Evolutionary conservation across 345 rosid species (phyloP).

Genomic region (Gynandropsis gynandra): DNA sequence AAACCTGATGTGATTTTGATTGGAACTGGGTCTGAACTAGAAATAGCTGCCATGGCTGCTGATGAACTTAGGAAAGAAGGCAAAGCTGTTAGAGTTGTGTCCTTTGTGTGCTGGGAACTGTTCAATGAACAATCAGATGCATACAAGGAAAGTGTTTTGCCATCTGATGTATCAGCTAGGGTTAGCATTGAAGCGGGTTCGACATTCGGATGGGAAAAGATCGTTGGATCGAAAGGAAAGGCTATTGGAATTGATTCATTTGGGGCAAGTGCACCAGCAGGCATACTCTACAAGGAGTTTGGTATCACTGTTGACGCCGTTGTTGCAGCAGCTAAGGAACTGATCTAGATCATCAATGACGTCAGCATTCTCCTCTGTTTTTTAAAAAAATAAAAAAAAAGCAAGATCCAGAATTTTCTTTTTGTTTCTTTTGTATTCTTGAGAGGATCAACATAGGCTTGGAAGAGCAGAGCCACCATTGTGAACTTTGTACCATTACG

Average conservation of each 20-base stretch:
- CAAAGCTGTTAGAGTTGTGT: constrained; percentile 71
- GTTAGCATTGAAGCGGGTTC: constrained; percentile 92
- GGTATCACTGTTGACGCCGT: constrained; percentile 70
- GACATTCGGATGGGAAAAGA: constrained; percentile 84
- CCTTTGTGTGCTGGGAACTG: constrained; percentile 86
- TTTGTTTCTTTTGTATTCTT: no score
- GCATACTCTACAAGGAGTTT: constrained; percentile 70
- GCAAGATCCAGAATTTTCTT: no score
- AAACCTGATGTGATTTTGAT: constrained; percentile 65
- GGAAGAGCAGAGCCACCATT: no score
- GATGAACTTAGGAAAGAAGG: constrained; percentile 74
- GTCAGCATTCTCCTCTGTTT: no score
- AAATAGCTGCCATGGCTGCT: constrained; percentile 59
- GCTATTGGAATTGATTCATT: constrained; percentile 73
- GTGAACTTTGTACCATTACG: no score
- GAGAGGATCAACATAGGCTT: no score
- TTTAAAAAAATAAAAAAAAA: no score
- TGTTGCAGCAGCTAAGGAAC: constrained; percentile 61
- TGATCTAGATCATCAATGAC: constrained; percentile 23
- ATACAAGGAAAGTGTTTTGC: constrained; percentile 88
- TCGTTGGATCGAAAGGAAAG: constrained; percentile 69
- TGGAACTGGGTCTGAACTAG: constrained; percentile 68
- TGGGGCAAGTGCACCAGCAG: constrained; percentile 97
- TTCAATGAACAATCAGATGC: constrained; percentile 66
- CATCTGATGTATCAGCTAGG: constrained; percentile 62